Evolutionary conservation across 106 monocot genomes (phyloP).

Genomic region (Gastrodia elata): DNA sequence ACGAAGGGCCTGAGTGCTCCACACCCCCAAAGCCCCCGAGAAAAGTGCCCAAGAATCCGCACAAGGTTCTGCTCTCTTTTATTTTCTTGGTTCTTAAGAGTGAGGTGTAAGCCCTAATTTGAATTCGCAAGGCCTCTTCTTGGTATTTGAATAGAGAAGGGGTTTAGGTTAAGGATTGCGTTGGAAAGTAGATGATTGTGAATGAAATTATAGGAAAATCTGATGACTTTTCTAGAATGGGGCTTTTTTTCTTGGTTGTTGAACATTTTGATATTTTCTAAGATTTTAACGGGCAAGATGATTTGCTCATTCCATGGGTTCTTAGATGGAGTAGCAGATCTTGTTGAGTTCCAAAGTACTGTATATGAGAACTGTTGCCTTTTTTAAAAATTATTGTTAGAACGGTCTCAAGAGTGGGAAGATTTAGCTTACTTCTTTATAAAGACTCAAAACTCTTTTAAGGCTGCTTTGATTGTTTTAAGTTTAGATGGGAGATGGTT

Average conservation of each 20-base stretch:
- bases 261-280: not conserved
- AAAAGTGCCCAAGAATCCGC: slow-evolving; percentile 58
- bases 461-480: no score
- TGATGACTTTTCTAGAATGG: not conserved
- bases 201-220: not conserved
- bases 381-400: no score
- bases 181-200: not conserved
- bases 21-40: slow-evolving; percentile 46
- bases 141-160: not conserved
- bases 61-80: no score
- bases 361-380: no score
- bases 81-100: not conserved
- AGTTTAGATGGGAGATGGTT: no score
- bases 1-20: slow-evolving; percentile 17
- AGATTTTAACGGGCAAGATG: not conserved
- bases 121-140: not conserved
- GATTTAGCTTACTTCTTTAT: no score
- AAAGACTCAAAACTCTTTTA: no score
- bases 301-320: no score
- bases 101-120: not conserved
- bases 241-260: not conserved
- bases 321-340: no score
- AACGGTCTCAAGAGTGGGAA: no score
- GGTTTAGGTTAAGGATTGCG: not conserved
- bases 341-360: no score